phyloP scores from a whole-genome alignment of 2,329 filamentous ascomycete genomes.

The Aspergillus aculeatus region DNA sequence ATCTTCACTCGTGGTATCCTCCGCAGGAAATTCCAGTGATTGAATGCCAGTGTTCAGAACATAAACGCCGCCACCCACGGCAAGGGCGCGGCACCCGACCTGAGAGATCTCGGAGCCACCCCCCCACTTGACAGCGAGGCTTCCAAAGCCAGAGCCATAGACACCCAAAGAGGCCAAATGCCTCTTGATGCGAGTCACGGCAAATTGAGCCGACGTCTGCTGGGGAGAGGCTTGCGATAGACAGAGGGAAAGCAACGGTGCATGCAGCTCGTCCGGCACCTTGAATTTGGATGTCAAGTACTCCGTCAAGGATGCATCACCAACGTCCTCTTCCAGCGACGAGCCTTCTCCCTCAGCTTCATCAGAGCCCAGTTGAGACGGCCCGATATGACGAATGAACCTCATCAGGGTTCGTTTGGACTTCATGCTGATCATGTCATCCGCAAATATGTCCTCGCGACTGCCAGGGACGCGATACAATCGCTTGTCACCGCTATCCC shows the following conservation, averaged over 20 bases:
- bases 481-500: constrained; percentile 11
- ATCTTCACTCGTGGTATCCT: constrained; percentile 17
- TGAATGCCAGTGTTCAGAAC: constrained; percentile 72
- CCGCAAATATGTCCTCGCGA: constrained; percentile 86
- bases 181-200: constrained; percentile 69
- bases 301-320: constrained; percentile 54
- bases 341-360: constrained; percentile 32
- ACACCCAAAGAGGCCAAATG: constrained; percentile 84
- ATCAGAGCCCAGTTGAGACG: constrained; percentile 49
- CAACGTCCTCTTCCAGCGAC: constrained; percentile 53
- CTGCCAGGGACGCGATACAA: constrained; percentile 79
- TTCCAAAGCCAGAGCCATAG: constrained; percentile 85
- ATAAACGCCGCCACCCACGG: constrained; percentile 88
- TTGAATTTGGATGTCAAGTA: constrained; percentile 57
- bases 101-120: constrained; percentile 85
- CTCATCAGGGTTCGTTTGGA: constrained; percentile 89
- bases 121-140: constrained; percentile 90
- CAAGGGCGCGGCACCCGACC: constrained; percentile 83
- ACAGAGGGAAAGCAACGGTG: constrained; percentile 67
- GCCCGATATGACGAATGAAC: constrained; percentile 83
- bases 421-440: constrained; percentile 70
- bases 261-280: constrained; percentile 66
- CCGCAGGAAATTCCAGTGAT: constrained; percentile 19
- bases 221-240: constrained; percentile 62
- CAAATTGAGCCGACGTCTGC: constrained; percentile 62